These are phyloP conservation scores for Suillus ampliporus DNA, from an alignment of 768 basidiomycete species.

Conservation along the genomic window DNA sequence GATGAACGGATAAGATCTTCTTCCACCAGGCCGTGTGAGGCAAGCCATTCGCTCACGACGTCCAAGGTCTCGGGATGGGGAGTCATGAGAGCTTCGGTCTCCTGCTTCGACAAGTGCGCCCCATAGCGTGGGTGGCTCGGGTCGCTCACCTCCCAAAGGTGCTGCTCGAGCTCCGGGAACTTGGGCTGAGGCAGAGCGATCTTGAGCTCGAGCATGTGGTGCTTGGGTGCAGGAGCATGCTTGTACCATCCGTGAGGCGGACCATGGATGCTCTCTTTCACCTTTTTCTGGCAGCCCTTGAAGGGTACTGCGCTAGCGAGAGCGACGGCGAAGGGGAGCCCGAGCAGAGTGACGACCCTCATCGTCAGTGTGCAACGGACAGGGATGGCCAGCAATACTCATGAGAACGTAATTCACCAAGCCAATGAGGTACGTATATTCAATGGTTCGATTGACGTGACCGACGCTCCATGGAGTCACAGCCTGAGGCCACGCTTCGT, in stretches of 20 bases:
- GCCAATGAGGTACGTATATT: not conserved
- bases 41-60: slow-evolving; percentile 66
- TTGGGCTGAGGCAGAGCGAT: slow-evolving; percentile 53
- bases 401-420: not conserved
- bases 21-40: slow-evolving; percentile 55
- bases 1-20: slow-evolving; percentile 58
- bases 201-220: slow-evolving; percentile 33
- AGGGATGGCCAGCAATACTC: not conserved
- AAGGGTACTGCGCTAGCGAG: slow-evolving; percentile 18
- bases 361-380: slow-evolving; percentile 37
- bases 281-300: slow-evolving; percentile 28
- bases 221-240: slow-evolving; percentile 47
- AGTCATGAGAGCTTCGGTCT: slow-evolving; percentile 65
- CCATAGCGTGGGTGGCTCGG: slow-evolving; percentile 61
- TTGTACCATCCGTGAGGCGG: slow-evolving; percentile 56
- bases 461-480: too few relatives aligned
- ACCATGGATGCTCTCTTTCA: slow-evolving; percentile 54
- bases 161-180: slow-evolving; percentile 53
- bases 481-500: too few relatives aligned
- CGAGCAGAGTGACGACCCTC: slow-evolving; percentile 4
- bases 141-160: slow-evolving; percentile 61
- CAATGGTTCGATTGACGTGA: too few relatives aligned
- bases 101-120: slow-evolving; percentile 64
- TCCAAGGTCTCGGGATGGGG: slow-evolving; percentile 59
- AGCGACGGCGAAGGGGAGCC: slow-evolving; percentile 7